Evolutionary conservation across 2,329 filamentous ascomycete genomes (phyloP).

Genomic region (Verticillium dahliae): DNA sequence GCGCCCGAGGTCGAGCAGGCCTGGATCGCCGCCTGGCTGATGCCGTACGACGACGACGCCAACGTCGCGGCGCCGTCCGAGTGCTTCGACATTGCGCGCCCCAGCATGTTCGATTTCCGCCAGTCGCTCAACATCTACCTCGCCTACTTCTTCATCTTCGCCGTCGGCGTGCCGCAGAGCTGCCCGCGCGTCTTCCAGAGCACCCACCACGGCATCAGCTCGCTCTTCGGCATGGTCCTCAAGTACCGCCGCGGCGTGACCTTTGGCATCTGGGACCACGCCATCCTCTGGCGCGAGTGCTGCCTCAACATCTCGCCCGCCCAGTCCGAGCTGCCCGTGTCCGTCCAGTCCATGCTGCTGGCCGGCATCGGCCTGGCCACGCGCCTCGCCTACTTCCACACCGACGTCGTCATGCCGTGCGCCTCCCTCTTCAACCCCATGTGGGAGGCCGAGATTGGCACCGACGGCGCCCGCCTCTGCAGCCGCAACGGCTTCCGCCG

Average conservation of each 20-base stretch:
- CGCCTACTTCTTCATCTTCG: slow-evolving; percentile 49
- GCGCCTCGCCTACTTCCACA: slow-evolving; percentile 40
- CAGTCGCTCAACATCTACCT: slow-evolving; percentile 27
- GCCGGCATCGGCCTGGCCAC: slow-evolving; percentile 39
- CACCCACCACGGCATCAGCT: slow-evolving; percentile 55
- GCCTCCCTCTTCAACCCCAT: slow-evolving; percentile 58
- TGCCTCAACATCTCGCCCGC: slow-evolving; percentile 42
- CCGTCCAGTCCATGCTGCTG: slow-evolving; percentile 40
- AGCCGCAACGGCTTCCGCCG: slow-evolving; percentile 50
- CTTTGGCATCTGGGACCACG: slow-evolving; percentile 58
- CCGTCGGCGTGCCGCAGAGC: slow-evolving; percentile 48
- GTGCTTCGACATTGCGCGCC: slow-evolving; percentile 25
- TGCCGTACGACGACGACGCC: slow-evolving; percentile 31
- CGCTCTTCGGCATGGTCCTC: slow-evolving; percentile 54
- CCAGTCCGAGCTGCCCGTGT: slow-evolving; percentile 39
- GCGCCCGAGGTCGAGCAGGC: slow-evolving; percentile 36
- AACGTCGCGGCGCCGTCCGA: slow-evolving; percentile 23
- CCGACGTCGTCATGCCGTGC: slow-evolving; percentile 52
- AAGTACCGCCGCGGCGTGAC: slow-evolving; percentile 54
- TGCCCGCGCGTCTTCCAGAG: slow-evolving; percentile 56
- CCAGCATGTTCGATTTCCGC: slow-evolving; percentile 26
- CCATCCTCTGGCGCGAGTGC: slow-evolving; percentile 54
- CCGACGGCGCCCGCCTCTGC: slow-evolving; percentile 46
- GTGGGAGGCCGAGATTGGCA: slow-evolving; percentile 58
- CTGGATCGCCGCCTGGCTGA: slow-evolving; percentile 43